These are phyloP conservation scores for Strigomonas galati DNA, from an alignment of 208 protist genomes.

Conservation along the genomic window DNA sequence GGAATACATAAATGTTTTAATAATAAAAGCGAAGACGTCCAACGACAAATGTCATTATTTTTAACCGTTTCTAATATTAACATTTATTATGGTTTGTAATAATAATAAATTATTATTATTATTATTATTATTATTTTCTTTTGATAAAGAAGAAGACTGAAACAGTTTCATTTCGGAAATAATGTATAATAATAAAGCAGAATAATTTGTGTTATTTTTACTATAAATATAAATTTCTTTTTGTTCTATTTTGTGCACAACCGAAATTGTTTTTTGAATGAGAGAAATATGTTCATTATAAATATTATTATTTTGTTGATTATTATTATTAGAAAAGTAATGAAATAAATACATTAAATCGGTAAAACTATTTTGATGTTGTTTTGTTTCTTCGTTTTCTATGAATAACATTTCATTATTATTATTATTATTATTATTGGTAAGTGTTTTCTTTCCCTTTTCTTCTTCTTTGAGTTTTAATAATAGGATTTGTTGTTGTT, in stretches of 20 bases:
- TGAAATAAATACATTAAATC: not conserved
- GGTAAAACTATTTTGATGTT: not conserved
- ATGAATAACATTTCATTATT: not conserved
- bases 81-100: not conserved
- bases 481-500: slow-evolving; percentile 9
- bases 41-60: no score
- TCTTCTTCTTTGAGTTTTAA: slow-evolving; percentile 5
- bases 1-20: no score
- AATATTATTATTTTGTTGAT: slow-evolving; percentile 3
- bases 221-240: slow-evolving; percentile 6
- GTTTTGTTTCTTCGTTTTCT: not conserved
- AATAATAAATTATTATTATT: not conserved
- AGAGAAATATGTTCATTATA: not conserved
- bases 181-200: no score
- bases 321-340: slow-evolving; percentile 7
- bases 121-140: not conserved
- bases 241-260: not conserved
- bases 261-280: not conserved
- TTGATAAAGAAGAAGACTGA: not conserved
- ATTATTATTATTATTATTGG: slow-evolving; percentile 1
- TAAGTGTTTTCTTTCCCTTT: not conserved
- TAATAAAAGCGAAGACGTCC: no score
- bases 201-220: slow-evolving; percentile 2
- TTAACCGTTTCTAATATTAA: no score
- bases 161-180: not conserved